phyloP scores from a whole-genome alignment of 176 grass and related monocot species.

The Chloris gayana region DNA sequence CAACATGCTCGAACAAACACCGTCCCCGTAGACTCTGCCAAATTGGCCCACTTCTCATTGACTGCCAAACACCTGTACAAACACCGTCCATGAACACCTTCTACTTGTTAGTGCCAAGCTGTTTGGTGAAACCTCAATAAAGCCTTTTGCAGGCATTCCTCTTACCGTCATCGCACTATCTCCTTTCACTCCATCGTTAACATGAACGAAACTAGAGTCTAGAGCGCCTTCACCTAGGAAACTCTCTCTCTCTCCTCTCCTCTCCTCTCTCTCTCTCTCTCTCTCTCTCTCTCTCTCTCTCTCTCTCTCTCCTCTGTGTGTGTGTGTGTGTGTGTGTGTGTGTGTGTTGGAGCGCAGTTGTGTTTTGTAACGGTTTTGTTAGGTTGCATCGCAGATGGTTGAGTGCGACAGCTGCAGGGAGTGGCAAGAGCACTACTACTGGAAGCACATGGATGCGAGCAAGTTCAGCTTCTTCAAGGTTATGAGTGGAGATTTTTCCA shows the following conservation, averaged over 20 bases:
- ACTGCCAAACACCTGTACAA: too few relatives aligned
- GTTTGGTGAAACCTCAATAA: slow-evolving; percentile 15
- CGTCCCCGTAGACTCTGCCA: background rate
- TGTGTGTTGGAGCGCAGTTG: too few relatives aligned
- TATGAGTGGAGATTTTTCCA: slow-evolving; percentile 32
- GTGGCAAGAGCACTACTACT: slow-evolving; percentile 54
- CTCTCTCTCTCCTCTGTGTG: background rate
- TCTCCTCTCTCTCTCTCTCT: background rate
- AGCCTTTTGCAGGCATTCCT: background rate
- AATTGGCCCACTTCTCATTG: background rate
- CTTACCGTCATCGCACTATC: background rate
- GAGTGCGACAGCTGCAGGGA: slow-evolving; percentile 37
- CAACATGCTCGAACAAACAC: background rate
- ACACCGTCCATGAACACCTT: background rate
- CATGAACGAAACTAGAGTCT: background rate
- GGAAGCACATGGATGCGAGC: slow-evolving; percentile 44
- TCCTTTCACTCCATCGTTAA: background rate
- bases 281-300: background rate
- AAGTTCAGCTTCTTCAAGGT: slow-evolving; percentile 38
- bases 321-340: too few relatives aligned
- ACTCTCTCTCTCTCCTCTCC: background rate
- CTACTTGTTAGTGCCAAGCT: background rate
- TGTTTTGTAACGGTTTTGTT: background rate
- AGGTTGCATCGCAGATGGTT: slow-evolving; percentile 5
- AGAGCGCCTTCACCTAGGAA: slow-evolving; percentile 11